Evolutionary conservation across 139 green algal genomes (phyloP).

Genomic region (Coelastrella sp.): DNA sequence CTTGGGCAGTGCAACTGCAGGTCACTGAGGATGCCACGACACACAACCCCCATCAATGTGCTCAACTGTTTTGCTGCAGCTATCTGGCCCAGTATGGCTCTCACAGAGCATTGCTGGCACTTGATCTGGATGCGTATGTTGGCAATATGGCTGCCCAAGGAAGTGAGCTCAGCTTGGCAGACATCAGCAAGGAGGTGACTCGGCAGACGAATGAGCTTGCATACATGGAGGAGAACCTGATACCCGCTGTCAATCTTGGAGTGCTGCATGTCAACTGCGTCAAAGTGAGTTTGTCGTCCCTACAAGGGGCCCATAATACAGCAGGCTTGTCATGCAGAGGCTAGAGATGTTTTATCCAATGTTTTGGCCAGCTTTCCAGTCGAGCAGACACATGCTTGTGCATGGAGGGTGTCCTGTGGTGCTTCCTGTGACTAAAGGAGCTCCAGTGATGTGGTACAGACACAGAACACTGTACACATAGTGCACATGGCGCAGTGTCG

Average conservation of each 20-base stretch:
- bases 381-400: too few species aligned
- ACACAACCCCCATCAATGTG: background rate
- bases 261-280: slow-evolving; percentile 63
- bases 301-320: too few species aligned
- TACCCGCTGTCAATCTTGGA: slow-evolving; percentile 65
- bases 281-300: slow-evolving; percentile 52
- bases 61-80: slow-evolving; percentile 17
- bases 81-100: slow-evolving; percentile 18
- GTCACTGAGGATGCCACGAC: too few species aligned
- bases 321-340: too few species aligned
- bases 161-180: slow-evolving; percentile 67
- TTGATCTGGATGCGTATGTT: slow-evolving; percentile 74
- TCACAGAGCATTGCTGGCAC: slow-evolving; percentile 65
- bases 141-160: slow-evolving; percentile 59
- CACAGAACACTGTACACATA: too few species aligned
- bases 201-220: slow-evolving; percentile 62
- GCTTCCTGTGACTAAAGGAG: too few species aligned
- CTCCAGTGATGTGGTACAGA: too few species aligned
- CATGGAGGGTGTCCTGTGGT: too few species aligned
- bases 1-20: too few species aligned
- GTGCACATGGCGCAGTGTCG: too few species aligned
- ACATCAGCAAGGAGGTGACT: slow-evolving; percentile 66
- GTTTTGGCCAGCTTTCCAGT: too few species aligned
- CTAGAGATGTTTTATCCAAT: too few species aligned
- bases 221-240: slow-evolving; percentile 64